Evolutionary conservation across 768 basidiomycete genomes (phyloP).

Genomic region (Phylloporus rhodoxanthus): DNA sequence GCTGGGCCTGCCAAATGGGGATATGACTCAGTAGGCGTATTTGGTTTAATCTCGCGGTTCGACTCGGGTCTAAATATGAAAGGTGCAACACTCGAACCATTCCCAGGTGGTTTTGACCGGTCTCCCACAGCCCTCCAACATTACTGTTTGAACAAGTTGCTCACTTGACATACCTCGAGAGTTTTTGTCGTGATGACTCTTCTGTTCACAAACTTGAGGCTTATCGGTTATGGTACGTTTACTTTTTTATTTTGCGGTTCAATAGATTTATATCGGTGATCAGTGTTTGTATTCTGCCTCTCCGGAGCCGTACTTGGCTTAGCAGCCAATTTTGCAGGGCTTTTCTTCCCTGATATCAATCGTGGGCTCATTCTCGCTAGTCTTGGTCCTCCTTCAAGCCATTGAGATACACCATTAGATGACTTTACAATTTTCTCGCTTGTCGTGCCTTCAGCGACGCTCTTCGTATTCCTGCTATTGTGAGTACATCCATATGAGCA

Average conservation of each 20-base stretch:
- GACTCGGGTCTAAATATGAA: constrained; percentile 13
- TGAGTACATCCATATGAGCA: constrained; percentile 25
- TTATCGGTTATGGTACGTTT: constrained; percentile 45
- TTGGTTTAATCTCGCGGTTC: constrained; percentile 5
- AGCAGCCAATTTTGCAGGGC: constrained; percentile 56
- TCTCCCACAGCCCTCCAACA: constrained; percentile 5
- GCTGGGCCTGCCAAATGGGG: background rate
- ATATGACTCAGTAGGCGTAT: background rate
- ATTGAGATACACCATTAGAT: constrained; percentile 34
- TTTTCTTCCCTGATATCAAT: constrained; percentile 62
- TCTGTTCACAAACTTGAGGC: constrained; percentile 51
- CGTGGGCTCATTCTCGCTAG: constrained; percentile 37
- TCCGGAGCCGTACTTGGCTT: constrained; percentile 59
- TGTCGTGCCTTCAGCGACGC: constrained; percentile 58
- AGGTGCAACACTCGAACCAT: constrained; percentile 4
- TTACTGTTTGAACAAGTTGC: constrained; percentile 9
- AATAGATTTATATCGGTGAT: constrained; percentile 19
- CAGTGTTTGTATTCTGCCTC: constrained; percentile 36
- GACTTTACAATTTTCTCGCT: constrained; percentile 70
- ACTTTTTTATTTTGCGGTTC: background rate
- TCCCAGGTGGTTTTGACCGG: constrained; percentile 12
- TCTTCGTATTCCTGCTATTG: constrained; percentile 57
- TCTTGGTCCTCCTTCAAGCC: constrained; percentile 1
- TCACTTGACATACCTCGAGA: background rate
- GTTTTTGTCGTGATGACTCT: constrained; percentile 44